Percentiles rank a stretch among this genome's conserved stretches.
These are phyloP conservation scores for Porphyra umbilicalis DNA, from an alignment of 31 red algal species.

Conservation along the genomic window DNA sequence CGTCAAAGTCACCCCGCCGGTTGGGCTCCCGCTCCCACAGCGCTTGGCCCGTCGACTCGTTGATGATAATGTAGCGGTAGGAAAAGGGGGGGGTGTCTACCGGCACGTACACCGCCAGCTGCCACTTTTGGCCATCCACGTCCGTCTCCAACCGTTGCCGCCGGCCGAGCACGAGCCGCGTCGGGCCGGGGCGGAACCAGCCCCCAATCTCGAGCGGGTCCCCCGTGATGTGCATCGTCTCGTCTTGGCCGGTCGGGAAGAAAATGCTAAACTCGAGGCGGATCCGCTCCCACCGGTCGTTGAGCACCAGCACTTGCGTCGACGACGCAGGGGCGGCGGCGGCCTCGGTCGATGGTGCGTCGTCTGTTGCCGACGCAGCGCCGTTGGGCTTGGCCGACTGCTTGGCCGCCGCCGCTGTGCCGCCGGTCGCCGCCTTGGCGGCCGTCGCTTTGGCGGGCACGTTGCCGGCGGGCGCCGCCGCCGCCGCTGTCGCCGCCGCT, in stretches of 20 bases:
- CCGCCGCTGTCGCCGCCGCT: slow-evolving; percentile 4
- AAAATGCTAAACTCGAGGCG: slow-evolving; percentile 57
- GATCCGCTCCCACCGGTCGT: slow-evolving; percentile 56
- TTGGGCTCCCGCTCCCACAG: slow-evolving; percentile 92
- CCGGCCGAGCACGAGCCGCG: slow-evolving; percentile 49
- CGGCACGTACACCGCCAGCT: slow-evolving; percentile 26
- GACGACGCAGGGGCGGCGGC: neutral
- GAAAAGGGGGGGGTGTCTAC: slow-evolving; percentile 13
- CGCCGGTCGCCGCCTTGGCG: neutral
- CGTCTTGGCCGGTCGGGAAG: slow-evolving; percentile 32
- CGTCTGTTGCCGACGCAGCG: neutral
- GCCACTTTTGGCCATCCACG: slow-evolving; percentile 67
- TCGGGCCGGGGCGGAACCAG: slow-evolving; percentile 78
- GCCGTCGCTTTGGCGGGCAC: neutral
- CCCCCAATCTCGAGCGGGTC: slow-evolving; percentile 64
- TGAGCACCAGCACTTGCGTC: neutral
- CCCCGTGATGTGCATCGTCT: slow-evolving; percentile 67
- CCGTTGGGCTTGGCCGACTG: neutral
- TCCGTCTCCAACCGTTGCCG: slow-evolving; percentile 72
- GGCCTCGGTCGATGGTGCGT: neutral
- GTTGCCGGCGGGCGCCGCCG: neutral
- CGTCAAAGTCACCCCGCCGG: slow-evolving; percentile 34
- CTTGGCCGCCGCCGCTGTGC: neutral
- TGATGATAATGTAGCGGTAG: slow-evolving; percentile 64
- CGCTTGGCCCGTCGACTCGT: slow-evolving; percentile 25